A percentile compares a stretch with the other conserved stretches of the same genome.
Evolutionary conservation across 257 asterid species (phyloP).

Genomic region (Ehretia macrophylla): DNA sequence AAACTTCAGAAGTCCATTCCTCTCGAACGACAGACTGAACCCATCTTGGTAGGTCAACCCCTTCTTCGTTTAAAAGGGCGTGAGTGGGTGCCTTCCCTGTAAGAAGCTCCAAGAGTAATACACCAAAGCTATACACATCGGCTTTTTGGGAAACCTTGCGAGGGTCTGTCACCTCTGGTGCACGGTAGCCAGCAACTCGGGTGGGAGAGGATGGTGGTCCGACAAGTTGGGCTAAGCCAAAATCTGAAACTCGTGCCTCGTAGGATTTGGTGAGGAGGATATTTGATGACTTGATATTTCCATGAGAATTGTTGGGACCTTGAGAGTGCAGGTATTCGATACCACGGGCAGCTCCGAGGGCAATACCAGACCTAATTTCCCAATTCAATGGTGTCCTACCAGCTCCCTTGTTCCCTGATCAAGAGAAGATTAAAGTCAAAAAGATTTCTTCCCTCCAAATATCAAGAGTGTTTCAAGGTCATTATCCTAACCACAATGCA

Average conservation of each 20-base stretch:
- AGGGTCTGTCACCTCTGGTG: constrained; percentile 87
- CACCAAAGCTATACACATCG: constrained; percentile 74
- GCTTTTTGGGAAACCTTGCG: constrained; percentile 71
- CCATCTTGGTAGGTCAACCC: constrained; percentile 81
- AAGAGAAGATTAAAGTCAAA: constrained; percentile 2
- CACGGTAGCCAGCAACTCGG: constrained; percentile 71
- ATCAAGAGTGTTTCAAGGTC: too few relatives aligned
- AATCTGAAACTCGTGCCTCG: constrained; percentile 65
- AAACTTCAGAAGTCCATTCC: constrained; percentile 84
- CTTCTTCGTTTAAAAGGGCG: constrained; percentile 75
- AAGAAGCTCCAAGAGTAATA: constrained; percentile 69
- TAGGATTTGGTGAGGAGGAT: constrained; percentile 70
- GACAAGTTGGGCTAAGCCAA: constrained; percentile 65
- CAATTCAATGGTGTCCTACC: constrained; percentile 72
- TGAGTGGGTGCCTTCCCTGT: constrained; percentile 88
- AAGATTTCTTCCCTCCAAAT: not conserved
- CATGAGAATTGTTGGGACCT: constrained; percentile 56
- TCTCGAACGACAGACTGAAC: constrained; percentile 71
- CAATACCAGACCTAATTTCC: constrained; percentile 62
- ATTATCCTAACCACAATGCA: too few relatives aligned
- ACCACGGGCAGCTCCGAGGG: constrained; percentile 77
- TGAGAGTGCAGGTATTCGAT: constrained; percentile 67
- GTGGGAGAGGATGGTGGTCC: constrained; percentile 72
- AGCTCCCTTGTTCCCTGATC: constrained; percentile 77
- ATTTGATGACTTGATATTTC: constrained; percentile 78